Evolutionary conservation across 345 rosid species (phyloP), one percentile per base, ranked within the genome.

Genomic region (Lumnitzera littorea): DNA sequence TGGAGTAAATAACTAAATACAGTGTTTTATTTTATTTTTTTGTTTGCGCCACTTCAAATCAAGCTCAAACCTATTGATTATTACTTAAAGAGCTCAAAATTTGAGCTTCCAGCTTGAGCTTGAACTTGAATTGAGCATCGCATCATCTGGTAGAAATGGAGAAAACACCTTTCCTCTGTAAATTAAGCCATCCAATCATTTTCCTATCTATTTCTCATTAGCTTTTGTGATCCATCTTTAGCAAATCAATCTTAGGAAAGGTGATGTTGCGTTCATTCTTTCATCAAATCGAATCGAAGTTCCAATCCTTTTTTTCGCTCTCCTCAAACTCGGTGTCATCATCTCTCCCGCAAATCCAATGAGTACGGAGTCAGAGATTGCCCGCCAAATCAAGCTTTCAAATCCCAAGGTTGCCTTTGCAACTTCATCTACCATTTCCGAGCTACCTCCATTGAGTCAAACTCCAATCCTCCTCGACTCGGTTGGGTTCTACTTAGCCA

Each of bases 341-440:
- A 15, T 70, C 52, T 67, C 73, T 7, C 76, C 76, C 2, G 72
- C 56, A 12, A 74, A 74, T 46, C 78, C 78, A 16, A 9, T 56
- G 43, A 63, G 61, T 63, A 59, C 69, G 12, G 57, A 15, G 24
- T 58, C 68, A 7, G 71, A 74, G 50, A 62, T 65, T 20, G 48
- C 62, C 24, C 65, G 49, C 23, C 71, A 46, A 36, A 4, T 74
- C 36, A 47, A 50, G 65, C 48, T 74, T 12, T 61, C 62, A 8
- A 62, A 58, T 2, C 74, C 74, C 49, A 63, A 51, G 24, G 58
- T 74, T 15, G 78, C 74, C 5, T 74, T 74, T 7, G 74, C 74
- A 24, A 62, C 70, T 8, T 69, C 68, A 55, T 48, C 78, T 1
- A 46, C 65, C 4, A 52, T 53, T 48, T 43, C 53, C 66, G 62